Conservation (phyloP, 2,329 filamentous ascomycete species). For the Venturia oleaginea region DNA sequence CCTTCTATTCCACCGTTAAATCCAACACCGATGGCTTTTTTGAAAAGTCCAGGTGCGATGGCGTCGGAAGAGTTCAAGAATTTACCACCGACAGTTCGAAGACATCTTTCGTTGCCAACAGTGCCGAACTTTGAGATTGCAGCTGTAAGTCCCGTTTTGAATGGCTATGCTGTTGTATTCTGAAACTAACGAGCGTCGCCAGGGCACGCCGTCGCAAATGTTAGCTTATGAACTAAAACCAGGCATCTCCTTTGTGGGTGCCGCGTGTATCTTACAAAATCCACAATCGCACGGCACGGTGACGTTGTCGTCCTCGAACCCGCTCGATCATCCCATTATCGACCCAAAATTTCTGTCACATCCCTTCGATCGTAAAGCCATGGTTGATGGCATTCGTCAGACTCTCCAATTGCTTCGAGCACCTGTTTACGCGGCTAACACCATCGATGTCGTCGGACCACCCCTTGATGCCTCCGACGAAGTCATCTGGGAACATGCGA, state of each 20-base stretch:
- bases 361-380: slow-evolving; percentile 44
- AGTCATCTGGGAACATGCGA: slow-evolving; percentile 42
- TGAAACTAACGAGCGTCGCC: not conserved
- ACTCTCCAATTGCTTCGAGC: slow-evolving; percentile 32
- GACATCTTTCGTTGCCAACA: slow-evolving; percentile 38
- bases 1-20: not conserved
- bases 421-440: slow-evolving; percentile 37
- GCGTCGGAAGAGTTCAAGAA: slow-evolving; percentile 38
- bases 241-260: not conserved
- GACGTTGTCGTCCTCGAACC: slow-evolving; percentile 44
- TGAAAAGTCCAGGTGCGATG: slow-evolving; percentile 35
- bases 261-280: slow-evolving; percentile 8
- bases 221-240: not conserved
- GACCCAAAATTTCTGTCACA: slow-evolving; percentile 45
- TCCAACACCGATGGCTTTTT: slow-evolving; percentile 30
- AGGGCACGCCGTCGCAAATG: not conserved
- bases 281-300: slow-evolving; percentile 36
- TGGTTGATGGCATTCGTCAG: slow-evolving; percentile 41
- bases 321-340: slow-evolving; percentile 39
- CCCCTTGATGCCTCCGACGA: slow-evolving; percentile 43
- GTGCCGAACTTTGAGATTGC: slow-evolving; percentile 52
- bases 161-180: not conserved
- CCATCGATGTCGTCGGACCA: slow-evolving; percentile 20
- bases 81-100: slow-evolving; percentile 36
- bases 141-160: not conserved